Evolutionary conservation across 768 basidiomycete species (phyloP), one percentile per base, ranked within the genome.

Genomic region (Lactifluus rugatus): DNA sequence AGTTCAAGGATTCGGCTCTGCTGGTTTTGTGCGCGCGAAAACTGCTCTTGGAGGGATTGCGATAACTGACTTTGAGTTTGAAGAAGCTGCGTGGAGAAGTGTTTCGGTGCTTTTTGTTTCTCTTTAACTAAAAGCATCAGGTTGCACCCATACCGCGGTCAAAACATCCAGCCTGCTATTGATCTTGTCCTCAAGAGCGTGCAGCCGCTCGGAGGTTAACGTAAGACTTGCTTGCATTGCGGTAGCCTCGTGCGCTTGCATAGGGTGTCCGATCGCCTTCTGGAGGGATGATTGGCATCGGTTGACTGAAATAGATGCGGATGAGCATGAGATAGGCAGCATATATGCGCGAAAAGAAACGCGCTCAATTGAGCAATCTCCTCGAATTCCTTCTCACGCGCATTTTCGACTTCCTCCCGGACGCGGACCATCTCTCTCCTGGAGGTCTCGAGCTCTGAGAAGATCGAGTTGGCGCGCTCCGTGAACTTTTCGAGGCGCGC

Each of bases 401-500:
- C 82, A 25, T 73, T 73, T 59, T 84, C 78, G 58, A 84, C 84
- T n/a, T 82, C 69, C 23, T 74, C 74, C 60, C 82, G 78, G 2
- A 80, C 76, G 6, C 73, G 70, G 23, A 74, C 70, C 31, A 87
- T 75, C 62, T 85, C 82, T 6, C 71, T 68, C 61, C 75, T 77
- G 25, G 81, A 74, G 32, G 79, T 74, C 14, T 81, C 78, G 13
- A 85, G 74, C 32, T 71, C 75, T 11, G 69, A 68, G 1, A 80
- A 69, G 23, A 88, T 73, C n/a, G 70, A 70, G 44, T 79, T 81
- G 14, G 83, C 78, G 31, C 77, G 76, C 7, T 71, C 71, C 0
- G 83, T 79, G 58, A 89, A 88, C 63, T 73, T 79, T 69, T 89
- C 85, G 36, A 89, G 75, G 60, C 83, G 80, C 21, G 78, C 79